Percentiles rank a stretch among this genome's conserved stretches.
phyloP scores from a whole-genome alignment of 2,329 filamentous ascomycete species.

The Exophiala sp. region DNA sequence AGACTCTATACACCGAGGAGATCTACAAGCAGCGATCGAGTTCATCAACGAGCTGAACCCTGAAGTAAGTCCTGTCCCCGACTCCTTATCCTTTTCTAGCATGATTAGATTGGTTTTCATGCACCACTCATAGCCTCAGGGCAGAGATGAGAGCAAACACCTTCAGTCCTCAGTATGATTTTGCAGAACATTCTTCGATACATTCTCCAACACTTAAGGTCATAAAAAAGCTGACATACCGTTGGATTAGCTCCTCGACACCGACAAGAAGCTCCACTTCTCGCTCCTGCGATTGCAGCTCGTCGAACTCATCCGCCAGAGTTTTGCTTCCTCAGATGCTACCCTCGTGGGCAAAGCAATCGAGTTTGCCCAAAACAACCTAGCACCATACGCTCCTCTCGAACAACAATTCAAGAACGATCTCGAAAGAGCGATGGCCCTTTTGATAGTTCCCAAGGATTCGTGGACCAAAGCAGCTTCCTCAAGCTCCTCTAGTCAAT shows the following conservation, averaged over 20 bases:
- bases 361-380: constrained; percentile 79
- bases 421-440: constrained; percentile 86
- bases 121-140: constrained; percentile 98
- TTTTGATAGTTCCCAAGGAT: constrained; percentile 83
- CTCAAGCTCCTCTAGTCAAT: constrained; percentile 2
- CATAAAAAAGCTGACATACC: constrained; percentile 5
- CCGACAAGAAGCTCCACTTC: constrained; percentile 80
- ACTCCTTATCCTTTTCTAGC: constrained; percentile 41
- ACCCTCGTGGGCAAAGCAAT: constrained; percentile 77
- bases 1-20: constrained; percentile 77
- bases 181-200: constrained; percentile 28
- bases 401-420: constrained; percentile 79
- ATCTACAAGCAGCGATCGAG: constrained; percentile 81
- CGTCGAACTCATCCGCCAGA: constrained; percentile 78
- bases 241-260: constrained; percentile 72
- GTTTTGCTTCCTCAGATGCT: constrained; percentile 56
- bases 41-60: constrained; percentile 85
- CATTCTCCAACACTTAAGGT: constrained; percentile 9
- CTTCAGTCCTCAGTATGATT: constrained; percentile 88
- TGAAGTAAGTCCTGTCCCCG: constrained; percentile 63
- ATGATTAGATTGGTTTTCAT: constrained; percentile 99
- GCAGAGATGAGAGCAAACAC: constrained; percentile 83
- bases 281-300: constrained; percentile 84
- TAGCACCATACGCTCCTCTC: constrained; percentile 80
- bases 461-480: constrained; percentile 54